phyloP scores from a whole-genome alignment of 1,284 basidiomycete genomes.

The Ceratobasidium papillatum region DNA sequence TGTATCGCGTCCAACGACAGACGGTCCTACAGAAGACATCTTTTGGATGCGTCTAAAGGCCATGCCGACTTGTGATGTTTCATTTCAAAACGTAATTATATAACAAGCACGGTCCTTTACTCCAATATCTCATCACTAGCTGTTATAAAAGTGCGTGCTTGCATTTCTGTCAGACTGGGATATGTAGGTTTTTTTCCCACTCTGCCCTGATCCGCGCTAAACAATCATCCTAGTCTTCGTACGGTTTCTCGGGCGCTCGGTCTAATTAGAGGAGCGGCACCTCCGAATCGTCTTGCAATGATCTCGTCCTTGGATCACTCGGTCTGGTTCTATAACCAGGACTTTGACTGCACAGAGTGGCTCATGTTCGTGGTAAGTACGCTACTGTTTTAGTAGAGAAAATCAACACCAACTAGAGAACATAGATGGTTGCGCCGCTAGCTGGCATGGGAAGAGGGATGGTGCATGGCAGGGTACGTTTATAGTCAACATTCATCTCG shows the following conservation, averaged over 20 bases:
- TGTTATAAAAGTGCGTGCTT: constrained; percentile 75
- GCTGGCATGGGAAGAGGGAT: constrained; percentile 76
- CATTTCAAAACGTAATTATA: constrained; percentile 77
- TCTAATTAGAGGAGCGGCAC: constrained; percentile 61
- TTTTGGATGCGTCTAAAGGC: constrained; percentile 80
- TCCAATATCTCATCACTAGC: neutral
- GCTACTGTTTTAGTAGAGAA: constrained; percentile 11
- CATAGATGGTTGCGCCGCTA: constrained; percentile 69
- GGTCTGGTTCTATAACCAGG: constrained; percentile 80
- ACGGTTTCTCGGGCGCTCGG: constrained; percentile 70
- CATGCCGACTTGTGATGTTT: constrained; percentile 68
- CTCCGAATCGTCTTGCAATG: constrained; percentile 70
- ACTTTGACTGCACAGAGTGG: constrained; percentile 82
- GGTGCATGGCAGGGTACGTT: constrained; percentile 71
- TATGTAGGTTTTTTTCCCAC: constrained; percentile 63
- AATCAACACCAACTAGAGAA: neutral
- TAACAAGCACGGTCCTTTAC: neutral
- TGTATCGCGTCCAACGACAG: constrained; percentile 44
- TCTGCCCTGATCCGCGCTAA: constrained; percentile 3
- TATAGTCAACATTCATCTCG: neutral
- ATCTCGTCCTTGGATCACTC: constrained; percentile 84
- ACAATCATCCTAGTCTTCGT: constrained; percentile 63
- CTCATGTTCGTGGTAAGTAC: constrained; percentile 78
- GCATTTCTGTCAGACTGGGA: constrained; percentile 86
- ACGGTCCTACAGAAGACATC: constrained; percentile 59